A percentile compares a stretch with the other conserved stretches of the same genome.
Evolutionary conservation across 2,329 filamentous ascomycete genomes (phyloP).

Genomic region (Teratosphaeria nubilosa): DNA sequence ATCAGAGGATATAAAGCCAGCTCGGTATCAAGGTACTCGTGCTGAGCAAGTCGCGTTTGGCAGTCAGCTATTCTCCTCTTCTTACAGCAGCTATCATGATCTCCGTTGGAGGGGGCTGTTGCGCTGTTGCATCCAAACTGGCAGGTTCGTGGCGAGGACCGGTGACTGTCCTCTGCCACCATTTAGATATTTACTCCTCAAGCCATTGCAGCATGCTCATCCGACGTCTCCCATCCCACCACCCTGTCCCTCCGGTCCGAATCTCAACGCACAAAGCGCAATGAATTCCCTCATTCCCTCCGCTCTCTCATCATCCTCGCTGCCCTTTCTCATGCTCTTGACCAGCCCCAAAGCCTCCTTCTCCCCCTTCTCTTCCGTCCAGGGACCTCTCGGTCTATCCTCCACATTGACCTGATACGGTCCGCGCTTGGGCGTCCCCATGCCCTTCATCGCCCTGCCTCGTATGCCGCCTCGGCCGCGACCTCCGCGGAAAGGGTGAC

Average conservation of each 20-base stretch:
- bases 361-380: conserved; percentile 30
- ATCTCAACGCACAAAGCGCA: conserved; percentile 33
- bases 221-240: neutral
- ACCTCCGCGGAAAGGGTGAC: neutral
- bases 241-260: conserved; percentile 12
- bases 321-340: conserved; percentile 18
- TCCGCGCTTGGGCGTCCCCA: neutral
- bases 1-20: no score
- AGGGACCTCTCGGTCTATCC: conserved; percentile 19
- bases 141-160: neutral
- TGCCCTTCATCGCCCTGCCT: conserved; percentile 9
- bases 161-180: neutral
- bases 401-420: conserved; percentile 2
- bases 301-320: conserved; percentile 22
- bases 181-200: conserved; percentile 6
- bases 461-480: conserved; percentile 6
- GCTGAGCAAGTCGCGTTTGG: no score
- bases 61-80: no score
- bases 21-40: no score
- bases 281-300: conserved; percentile 35
- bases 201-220: neutral
- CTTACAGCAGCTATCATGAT: neutral
- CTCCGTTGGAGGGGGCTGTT: neutral
- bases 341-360: conserved; percentile 22
- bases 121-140: neutral